Evolutionary conservation across 805 yeast genomes (phyloP).

Genomic region (Cyberlindnera maritima): DNA sequence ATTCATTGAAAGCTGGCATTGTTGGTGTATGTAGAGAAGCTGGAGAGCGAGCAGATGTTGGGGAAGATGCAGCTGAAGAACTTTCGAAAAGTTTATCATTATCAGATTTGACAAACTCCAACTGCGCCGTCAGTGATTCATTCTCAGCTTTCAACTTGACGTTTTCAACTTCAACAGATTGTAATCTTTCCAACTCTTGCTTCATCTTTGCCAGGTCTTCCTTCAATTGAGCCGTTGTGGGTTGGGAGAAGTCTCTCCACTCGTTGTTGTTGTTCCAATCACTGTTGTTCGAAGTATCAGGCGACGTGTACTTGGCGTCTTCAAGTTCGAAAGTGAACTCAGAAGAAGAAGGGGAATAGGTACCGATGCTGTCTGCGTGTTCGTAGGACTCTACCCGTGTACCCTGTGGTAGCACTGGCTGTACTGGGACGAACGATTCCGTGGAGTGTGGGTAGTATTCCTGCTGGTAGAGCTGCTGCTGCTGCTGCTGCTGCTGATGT

Average conservation of each 20-base stretch:
- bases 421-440: background rate
- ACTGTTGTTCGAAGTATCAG: constrained; percentile 5
- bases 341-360: constrained; percentile 11
- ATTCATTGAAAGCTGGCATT: background rate
- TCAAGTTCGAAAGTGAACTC: constrained; percentile 12
- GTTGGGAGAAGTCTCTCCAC: constrained; percentile 9
- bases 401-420: constrained; percentile 11
- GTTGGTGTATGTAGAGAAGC: background rate
- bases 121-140: constrained; percentile 5
- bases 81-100: background rate
- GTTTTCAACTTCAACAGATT: constrained; percentile 10
- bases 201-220: constrained; percentile 7
- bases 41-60: background rate
- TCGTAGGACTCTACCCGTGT: constrained; percentile 5
- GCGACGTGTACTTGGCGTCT: constrained; percentile 12
- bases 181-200: constrained; percentile 13
- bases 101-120: background rate
- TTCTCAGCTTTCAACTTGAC: constrained; percentile 11
- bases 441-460: background rate
- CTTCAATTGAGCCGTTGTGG: background rate
- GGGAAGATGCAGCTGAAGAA: background rate
- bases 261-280: constrained; percentile 6
- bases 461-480: constrained; percentile 1
- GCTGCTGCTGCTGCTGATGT: constrained; percentile 5
- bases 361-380: constrained; percentile 6